Percentiles rank a stretch among this genome's conserved stretches.
phyloP scores from a whole-genome alignment of 2,329 filamentous ascomycete genomes.

The Cordyceps javanica region DNA sequence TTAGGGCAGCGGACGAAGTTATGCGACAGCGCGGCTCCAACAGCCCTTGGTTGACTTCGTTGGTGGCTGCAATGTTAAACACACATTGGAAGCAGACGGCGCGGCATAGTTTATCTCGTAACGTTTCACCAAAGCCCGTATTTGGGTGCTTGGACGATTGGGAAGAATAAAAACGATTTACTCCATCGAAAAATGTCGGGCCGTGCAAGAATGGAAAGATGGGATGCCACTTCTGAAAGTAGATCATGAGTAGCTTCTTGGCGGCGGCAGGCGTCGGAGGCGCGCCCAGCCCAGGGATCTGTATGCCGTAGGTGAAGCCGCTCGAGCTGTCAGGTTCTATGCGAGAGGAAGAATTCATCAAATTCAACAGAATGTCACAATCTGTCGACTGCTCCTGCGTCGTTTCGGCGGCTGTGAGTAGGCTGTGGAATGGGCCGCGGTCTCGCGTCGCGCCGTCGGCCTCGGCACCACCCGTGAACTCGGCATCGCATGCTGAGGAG shows the following conservation, averaged over 20 bases:
- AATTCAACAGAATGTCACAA: neutral
- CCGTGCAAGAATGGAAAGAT: slow-evolving; percentile 47
- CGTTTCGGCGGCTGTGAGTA: neutral
- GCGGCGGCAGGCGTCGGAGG: slow-evolving; percentile 26
- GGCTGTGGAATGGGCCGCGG: neutral
- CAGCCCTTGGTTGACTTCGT: slow-evolving; percentile 21
- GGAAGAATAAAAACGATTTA: slow-evolving; percentile 34
- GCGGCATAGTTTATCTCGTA: slow-evolving; percentile 22
- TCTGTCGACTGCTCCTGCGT: neutral
- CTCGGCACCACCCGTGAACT: slow-evolving; percentile 5
- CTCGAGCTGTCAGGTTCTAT: neutral
- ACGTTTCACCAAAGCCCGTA: slow-evolving; percentile 11
- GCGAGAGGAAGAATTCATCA: neutral
- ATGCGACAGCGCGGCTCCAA: slow-evolving; percentile 28
- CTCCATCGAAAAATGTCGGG: slow-evolving; percentile 38
- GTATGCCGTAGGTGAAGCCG: slow-evolving; percentile 14
- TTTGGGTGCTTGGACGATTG: neutral
- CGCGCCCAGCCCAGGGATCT: slow-evolving; percentile 20
- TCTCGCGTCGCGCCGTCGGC: slow-evolving; percentile 7
- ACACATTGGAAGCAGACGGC: slow-evolving; percentile 41
- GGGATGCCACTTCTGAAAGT: slow-evolving; percentile 46
- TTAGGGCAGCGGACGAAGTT: slow-evolving; percentile 30
- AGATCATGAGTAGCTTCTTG: slow-evolving; percentile 38
- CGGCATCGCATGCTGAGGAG: slow-evolving; percentile 18
- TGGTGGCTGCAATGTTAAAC: slow-evolving; percentile 39